Percentiles rank a stretch among this genome's conserved stretches.
Conservation (phyloP, 2,329 filamentous ascomycete genomes). For the Fusarium veterinarium region DNA sequence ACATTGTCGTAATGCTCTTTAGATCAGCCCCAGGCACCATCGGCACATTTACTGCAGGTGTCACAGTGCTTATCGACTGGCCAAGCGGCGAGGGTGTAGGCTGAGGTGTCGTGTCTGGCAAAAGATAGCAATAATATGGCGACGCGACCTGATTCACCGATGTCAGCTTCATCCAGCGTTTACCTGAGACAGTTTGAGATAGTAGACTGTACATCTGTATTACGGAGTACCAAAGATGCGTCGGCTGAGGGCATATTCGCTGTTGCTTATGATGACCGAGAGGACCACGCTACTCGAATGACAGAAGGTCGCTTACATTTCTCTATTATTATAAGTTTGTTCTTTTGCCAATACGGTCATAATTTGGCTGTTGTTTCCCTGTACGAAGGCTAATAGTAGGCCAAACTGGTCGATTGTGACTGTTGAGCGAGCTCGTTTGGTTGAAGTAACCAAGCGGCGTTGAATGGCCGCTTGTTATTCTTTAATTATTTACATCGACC, state of each 20-base stretch:
- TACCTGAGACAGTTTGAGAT: not conserved
- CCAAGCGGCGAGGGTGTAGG: not conserved
- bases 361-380: not conserved
- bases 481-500: not conserved
- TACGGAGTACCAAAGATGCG: not conserved
- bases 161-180: not conserved
- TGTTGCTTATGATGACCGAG: not conserved
- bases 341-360: not conserved
- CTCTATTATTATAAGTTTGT: not conserved
- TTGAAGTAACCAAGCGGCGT: not conserved
- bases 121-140: not conserved
- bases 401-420: not conserved
- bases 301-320: not conserved
- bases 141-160: not conserved
- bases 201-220: not conserved
- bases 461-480: constrained; percentile 1
- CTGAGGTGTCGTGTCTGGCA: not conserved
- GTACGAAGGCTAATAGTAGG: not conserved
- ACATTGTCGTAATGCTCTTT: not conserved
- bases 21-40: not conserved
- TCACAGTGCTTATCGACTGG: not conserved
- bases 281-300: not conserved
- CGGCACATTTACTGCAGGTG: not conserved
- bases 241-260: not conserved
- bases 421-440: not conserved